These are phyloP conservation scores for Solanum clarkiae DNA, from an alignment of 257 asterid species.

Conservation along the genomic window DNA sequence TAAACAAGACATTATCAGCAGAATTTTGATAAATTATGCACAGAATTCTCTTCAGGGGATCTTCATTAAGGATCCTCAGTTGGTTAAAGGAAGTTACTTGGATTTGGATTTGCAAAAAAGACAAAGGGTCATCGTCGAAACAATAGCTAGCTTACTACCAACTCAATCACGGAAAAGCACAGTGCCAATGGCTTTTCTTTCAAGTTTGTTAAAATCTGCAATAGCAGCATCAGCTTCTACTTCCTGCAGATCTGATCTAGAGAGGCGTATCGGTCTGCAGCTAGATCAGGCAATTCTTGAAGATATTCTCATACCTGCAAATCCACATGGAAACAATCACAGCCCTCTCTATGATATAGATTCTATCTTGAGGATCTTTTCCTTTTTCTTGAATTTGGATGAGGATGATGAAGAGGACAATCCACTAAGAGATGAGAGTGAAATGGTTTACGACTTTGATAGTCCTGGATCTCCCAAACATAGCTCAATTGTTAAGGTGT, in stretches of 20 bases:
- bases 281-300: conserved; percentile 91
- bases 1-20: conserved; percentile 72
- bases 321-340: conserved; percentile 37
- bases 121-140: conserved; percentile 58
- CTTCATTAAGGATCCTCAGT: conserved; percentile 33
- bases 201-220: conserved; percentile 65
- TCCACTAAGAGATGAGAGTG: conserved; percentile 48
- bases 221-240: conserved; percentile 52
- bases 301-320: conserved; percentile 64
- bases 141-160: conserved; percentile 52
- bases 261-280: conserved; percentile 79
- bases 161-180: conserved; percentile 68
- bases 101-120: conserved; percentile 55
- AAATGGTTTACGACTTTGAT: conserved; percentile 67
- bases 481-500: conserved; percentile 75
- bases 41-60: conserved; percentile 65
- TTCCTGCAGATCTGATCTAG: conserved; percentile 77
- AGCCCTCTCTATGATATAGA: conserved; percentile 62
- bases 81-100: conserved; percentile 29
- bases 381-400: conserved; percentile 70
- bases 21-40: conserved; percentile 67
- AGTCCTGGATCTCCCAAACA: conserved; percentile 92
- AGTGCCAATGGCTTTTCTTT: conserved; percentile 86
- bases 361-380: conserved; percentile 60
- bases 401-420: conserved; percentile 73